Percentiles rank a stretch among this genome's conserved stretches.
These are phyloP conservation scores for Boletus pseudopeckii DNA, from an alignment of 768 basidiomycete genomes.

Conservation along the genomic window DNA sequence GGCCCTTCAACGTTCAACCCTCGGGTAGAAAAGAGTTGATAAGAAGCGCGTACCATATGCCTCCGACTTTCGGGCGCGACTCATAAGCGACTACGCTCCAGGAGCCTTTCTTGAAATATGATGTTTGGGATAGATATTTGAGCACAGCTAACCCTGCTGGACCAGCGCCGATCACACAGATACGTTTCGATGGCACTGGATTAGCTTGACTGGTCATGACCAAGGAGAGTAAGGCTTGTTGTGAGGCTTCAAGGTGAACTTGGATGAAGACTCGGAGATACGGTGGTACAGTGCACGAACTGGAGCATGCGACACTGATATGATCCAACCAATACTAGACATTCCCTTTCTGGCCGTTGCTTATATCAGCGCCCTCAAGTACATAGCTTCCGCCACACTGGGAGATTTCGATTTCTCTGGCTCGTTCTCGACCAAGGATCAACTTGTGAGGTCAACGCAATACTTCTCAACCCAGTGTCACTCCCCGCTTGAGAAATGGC, in stretches of 20 bases:
- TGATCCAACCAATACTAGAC: background rate
- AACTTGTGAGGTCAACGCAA: slow-evolving; percentile 69
- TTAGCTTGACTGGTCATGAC: slow-evolving; percentile 6
- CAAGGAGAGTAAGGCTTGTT: background rate
- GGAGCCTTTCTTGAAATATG: slow-evolving; percentile 50
- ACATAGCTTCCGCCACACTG: background rate
- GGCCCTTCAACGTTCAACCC: background rate
- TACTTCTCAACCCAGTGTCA: background rate
- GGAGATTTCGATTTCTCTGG: background rate
- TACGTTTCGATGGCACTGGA: slow-evolving; percentile 33
- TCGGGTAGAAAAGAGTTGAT: background rate
- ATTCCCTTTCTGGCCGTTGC: background rate
- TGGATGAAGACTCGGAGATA: background rate
- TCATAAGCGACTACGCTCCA: slow-evolving; percentile 71
- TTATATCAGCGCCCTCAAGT: slow-evolving; percentile 16
- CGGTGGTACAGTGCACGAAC: background rate
- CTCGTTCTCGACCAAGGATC: slow-evolving; percentile 75
- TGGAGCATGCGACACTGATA: background rate
- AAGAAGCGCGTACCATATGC: slow-evolving; percentile 59
- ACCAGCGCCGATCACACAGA: slow-evolving; percentile 76
- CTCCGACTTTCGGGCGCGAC: slow-evolving; percentile 62
- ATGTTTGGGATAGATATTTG: slow-evolving; percentile 58
- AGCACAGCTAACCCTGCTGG: slow-evolving; percentile 71
- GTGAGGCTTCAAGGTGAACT: background rate
- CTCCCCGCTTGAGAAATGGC: slow-evolving; percentile 44